Conservation (phyloP, 2,329 filamentous ascomycete species). For the Peltaster fructicola region DNA sequence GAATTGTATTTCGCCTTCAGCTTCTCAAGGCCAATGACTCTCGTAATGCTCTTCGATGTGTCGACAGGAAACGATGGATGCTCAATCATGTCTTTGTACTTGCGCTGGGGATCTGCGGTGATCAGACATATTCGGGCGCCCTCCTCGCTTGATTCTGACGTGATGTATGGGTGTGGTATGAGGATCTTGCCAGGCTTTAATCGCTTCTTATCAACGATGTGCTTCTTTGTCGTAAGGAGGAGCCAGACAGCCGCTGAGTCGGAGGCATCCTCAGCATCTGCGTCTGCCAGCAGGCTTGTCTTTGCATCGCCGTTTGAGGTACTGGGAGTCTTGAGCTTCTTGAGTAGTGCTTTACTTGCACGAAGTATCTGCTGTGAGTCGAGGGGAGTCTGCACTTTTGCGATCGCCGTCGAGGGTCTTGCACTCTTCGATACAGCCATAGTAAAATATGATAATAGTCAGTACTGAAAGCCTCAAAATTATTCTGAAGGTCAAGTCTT, state of each 20-base stretch:
- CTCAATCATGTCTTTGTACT: slow-evolving; percentile 76
- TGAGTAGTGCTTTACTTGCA: slow-evolving; percentile 42
- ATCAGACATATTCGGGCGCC: slow-evolving; percentile 61
- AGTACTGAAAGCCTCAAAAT: too few relatives aligned
- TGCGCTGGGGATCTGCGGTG: slow-evolving; percentile 63
- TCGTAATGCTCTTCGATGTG: slow-evolving; percentile 29
- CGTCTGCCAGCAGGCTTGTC: slow-evolving; percentile 36
- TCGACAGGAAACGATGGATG: slow-evolving; percentile 40
- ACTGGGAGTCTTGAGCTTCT: slow-evolving; percentile 26
- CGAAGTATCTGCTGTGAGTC: slow-evolving; percentile 34
- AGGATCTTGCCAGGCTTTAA: slow-evolving; percentile 70
- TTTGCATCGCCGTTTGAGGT: slow-evolving; percentile 32
- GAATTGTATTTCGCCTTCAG: slow-evolving; percentile 77
- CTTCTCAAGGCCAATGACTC: slow-evolving; percentile 66
- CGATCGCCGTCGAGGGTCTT: too few relatives aligned
- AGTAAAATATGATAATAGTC: too few relatives aligned
- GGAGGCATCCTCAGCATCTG: slow-evolving; percentile 26
- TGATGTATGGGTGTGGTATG: slow-evolving; percentile 41
- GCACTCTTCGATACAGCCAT: too few relatives aligned
- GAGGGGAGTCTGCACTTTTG: too few relatives aligned
- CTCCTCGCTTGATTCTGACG: slow-evolving; percentile 28
- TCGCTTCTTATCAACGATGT: slow-evolving; percentile 53
- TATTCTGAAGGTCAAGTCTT: too few relatives aligned
- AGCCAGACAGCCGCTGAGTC: slow-evolving; percentile 41
- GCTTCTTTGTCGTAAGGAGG: slow-evolving; percentile 46